phyloP scores from a whole-genome alignment of 345 rosid species.

The Gossypium arboreum region DNA sequence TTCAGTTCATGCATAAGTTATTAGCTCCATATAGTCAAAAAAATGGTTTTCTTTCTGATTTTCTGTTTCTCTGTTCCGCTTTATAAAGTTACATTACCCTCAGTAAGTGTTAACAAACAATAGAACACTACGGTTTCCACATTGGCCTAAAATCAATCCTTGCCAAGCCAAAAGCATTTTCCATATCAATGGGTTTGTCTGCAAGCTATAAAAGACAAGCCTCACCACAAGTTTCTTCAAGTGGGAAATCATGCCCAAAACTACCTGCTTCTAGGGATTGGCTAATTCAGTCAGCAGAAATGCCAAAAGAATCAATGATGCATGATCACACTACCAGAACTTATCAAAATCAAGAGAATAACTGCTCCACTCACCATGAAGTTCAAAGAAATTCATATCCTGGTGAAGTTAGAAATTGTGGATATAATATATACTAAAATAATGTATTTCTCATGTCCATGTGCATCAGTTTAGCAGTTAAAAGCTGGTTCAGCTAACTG shows the following conservation, averaged over 20 bases:
- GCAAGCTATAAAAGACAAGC: background rate
- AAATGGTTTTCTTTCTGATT: constrained; percentile 7
- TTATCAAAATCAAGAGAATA: constrained; percentile 18
- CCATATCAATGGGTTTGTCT: constrained; percentile 8
- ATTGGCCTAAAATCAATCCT: constrained; percentile 1
- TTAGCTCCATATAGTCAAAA: background rate
- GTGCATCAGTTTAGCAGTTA: background rate
- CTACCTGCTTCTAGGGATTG: constrained; percentile 11
- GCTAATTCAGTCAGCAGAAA: constrained; percentile 20
- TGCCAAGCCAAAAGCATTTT: constrained; percentile 13
- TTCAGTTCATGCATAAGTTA: constrained; percentile 13
- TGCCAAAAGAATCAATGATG: background rate
- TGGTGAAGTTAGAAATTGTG: background rate
- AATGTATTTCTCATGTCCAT: background rate
- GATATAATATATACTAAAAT: background rate
- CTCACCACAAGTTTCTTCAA: constrained; percentile 17
- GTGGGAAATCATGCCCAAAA: constrained; percentile 6
- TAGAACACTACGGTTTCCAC: constrained; percentile 2
- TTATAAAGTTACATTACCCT: constrained; percentile 1
- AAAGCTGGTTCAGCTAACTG: constrained; percentile 2
- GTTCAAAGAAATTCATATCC: constrained; percentile 3
- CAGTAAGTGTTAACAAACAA: background rate
- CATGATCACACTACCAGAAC: background rate
- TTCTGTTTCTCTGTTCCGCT: background rate
- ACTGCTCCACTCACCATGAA: constrained; percentile 24